Percentiles rank a stretch among this genome's conserved stretches.
phyloP scores from a whole-genome alignment of 345 rosid genomes.

The Excoecaria agallocha region DNA sequence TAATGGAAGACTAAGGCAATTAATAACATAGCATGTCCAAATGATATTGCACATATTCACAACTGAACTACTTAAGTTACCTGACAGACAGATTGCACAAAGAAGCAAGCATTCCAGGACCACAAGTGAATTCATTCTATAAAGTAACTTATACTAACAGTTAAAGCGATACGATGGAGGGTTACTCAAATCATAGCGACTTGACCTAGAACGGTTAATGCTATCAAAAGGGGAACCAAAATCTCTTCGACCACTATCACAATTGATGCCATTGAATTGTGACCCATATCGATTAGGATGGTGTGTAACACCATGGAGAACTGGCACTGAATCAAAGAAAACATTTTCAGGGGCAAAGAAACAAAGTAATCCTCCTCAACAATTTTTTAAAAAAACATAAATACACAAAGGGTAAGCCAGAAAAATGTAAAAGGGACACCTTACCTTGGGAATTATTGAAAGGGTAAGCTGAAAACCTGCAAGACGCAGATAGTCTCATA shows the following conservation, averaged over 20 bases:
- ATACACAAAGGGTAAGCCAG: neutral
- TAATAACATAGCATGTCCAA: neutral
- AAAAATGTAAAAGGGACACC: neutral
- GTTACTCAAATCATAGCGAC: slow-evolving; percentile 46
- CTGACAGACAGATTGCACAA: neutral
- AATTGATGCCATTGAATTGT: slow-evolving; percentile 40
- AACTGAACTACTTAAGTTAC: neutral
- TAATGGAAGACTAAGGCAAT: neutral
- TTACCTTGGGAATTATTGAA: slow-evolving; percentile 22
- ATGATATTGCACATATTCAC: slow-evolving; percentile 17
- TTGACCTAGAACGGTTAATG: slow-evolving; percentile 53
- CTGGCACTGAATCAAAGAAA: slow-evolving; percentile 38
- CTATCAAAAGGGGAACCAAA: slow-evolving; percentile 56
- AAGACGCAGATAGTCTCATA: slow-evolving; percentile 33
- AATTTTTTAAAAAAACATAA: neutral
- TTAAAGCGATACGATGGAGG: slow-evolving; percentile 33
- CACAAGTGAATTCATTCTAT: neutral
- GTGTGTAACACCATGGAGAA: slow-evolving; percentile 53
- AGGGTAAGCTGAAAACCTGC: slow-evolving; percentile 25
- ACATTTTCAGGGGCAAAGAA: slow-evolving; percentile 22
- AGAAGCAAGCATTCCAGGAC: slow-evolving; percentile 1
- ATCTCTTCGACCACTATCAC: slow-evolving; percentile 62
- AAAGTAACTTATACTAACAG: slow-evolving; percentile 18
- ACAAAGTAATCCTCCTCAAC: neutral
- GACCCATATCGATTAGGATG: slow-evolving; percentile 52